Evolutionary conservation across 805 yeast genomes (phyloP).

Genomic region (Schwanniomyces polymorphus): DNA sequence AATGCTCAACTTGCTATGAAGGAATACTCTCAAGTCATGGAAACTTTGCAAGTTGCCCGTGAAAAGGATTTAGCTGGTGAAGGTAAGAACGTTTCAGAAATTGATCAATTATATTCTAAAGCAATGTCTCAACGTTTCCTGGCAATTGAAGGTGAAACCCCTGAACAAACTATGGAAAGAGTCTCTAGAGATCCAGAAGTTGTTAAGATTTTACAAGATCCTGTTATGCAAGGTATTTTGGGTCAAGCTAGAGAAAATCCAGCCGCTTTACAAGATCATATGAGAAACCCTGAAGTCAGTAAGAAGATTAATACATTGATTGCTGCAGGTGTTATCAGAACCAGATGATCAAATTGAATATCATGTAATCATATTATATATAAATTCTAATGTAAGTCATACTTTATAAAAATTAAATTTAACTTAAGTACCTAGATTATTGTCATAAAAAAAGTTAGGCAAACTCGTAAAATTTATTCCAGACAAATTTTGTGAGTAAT

Average conservation of each 20-base stretch:
- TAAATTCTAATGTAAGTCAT: not conserved
- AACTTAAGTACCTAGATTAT: slow-evolving; percentile 22
- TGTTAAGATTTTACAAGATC: slow-evolving; percentile 83
- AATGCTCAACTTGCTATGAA: slow-evolving; percentile 88
- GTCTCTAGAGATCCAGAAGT: slow-evolving; percentile 93
- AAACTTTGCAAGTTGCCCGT: slow-evolving; percentile 78
- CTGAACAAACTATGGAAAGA: slow-evolving; percentile 91
- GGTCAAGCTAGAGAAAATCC: slow-evolving; percentile 94
- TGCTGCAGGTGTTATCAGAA: slow-evolving; percentile 96
- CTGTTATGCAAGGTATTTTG: slow-evolving; percentile 93
- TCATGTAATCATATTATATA: not conserved
- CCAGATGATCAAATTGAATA: slow-evolving; percentile 41
- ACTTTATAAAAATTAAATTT: not conserved
- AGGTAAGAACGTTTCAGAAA: slow-evolving; percentile 67
- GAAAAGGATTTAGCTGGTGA: slow-evolving; percentile 64
- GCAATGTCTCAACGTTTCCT: slow-evolving; percentile 81
- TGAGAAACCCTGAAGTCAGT: slow-evolving; percentile 92
- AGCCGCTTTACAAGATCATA: slow-evolving; percentile 95
- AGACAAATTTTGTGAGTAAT: not conserved
- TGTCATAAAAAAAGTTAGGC: slow-evolving; percentile 42
- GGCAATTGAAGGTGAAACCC: slow-evolving; percentile 83
- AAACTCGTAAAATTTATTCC: slow-evolving; percentile 7
- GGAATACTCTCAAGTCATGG: slow-evolving; percentile 79
- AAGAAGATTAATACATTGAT: slow-evolving; percentile 85
- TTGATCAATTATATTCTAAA: slow-evolving; percentile 76